Conservation (phyloP, 306 rosid genomes). For the Medicago truncatula region DNA sequence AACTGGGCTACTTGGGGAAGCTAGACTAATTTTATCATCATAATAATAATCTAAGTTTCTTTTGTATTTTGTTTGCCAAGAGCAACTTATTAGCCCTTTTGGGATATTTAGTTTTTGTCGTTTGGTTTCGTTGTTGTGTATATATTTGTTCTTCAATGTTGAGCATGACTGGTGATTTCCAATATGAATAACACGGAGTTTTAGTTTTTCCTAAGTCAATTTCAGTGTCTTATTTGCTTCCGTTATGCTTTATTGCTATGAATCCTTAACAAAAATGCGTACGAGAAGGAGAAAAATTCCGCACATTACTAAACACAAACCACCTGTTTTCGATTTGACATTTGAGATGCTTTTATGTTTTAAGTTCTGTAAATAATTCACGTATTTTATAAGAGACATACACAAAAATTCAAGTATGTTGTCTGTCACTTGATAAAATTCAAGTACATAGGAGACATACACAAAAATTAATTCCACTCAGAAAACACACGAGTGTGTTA, state of each 20-base stretch:
- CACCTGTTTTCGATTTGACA: no score
- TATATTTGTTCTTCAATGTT: conserved; percentile 26
- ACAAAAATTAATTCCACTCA: no score
- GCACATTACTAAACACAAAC: no score
- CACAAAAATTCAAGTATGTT: no score
- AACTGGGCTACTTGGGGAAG: conserved; percentile 81
- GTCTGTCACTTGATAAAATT: no score
- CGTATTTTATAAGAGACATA: no score
- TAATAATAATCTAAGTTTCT: conserved; percentile 13
- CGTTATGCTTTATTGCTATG: neutral
- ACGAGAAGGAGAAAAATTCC: no score
- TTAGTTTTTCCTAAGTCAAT: neutral
- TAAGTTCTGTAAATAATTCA: no score
- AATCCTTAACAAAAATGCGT: no score
- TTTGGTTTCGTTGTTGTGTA: conserved; percentile 32
- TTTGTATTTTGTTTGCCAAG: neutral
- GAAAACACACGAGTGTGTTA: no score
- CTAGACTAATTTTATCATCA: conserved; percentile 11
- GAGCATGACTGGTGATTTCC: conserved; percentile 22
- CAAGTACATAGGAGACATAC: no score
- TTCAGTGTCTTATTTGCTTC: neutral
- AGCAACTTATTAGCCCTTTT: conserved; percentile 23
- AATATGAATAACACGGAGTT: conserved; percentile 9
- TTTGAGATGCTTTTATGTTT: no score
- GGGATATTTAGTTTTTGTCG: neutral